Evolutionary conservation across 495 filamentous ascomycete species (phyloP).

Genomic region (Talaromyces liani): DNA sequence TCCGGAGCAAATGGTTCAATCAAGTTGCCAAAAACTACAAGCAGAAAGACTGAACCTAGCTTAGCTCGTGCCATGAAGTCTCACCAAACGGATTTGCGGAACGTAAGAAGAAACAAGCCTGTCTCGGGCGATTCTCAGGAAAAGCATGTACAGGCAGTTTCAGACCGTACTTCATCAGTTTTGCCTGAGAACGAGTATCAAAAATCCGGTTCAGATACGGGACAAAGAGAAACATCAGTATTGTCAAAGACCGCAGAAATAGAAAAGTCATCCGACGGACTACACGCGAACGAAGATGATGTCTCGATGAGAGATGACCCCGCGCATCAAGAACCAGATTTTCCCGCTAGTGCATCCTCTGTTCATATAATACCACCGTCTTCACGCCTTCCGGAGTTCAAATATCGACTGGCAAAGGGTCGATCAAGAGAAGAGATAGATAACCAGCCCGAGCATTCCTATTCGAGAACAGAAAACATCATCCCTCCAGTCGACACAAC

Average conservation of each 20-base stretch:
- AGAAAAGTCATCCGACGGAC: not conserved
- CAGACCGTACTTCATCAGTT: not conserved
- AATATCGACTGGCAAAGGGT: slow-evolving; percentile 31
- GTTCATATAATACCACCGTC: slow-evolving; percentile 31
- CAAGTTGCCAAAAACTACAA: not conserved
- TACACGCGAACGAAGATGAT: not conserved
- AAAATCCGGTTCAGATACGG: not conserved
- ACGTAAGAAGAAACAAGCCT: slow-evolving; percentile 1
- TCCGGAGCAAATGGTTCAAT: not conserved
- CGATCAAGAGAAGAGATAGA: slow-evolving; percentile 16
- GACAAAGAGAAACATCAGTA: not conserved
- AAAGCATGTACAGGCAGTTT: not conserved
- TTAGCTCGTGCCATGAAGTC: not conserved
- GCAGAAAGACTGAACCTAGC: not conserved
- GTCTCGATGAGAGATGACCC: not conserved
- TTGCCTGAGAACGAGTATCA: not conserved
- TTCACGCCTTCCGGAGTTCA: slow-evolving; percentile 38
- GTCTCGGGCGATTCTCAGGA: not conserved
- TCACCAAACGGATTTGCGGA: slow-evolving; percentile 7
- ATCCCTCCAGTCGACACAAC: not conserved
- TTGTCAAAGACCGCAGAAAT: not conserved
- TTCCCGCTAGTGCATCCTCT: slow-evolving; percentile 14
- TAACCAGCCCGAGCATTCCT: slow-evolving; percentile 11
- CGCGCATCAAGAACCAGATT: not conserved
- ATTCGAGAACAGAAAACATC: slow-evolving; percentile 3